Evolutionary conservation across 2,329 filamentous ascomycete species (phyloP), one percentile per base, ranked within the genome.

Genomic region (Fusarium floridanum): DNA sequence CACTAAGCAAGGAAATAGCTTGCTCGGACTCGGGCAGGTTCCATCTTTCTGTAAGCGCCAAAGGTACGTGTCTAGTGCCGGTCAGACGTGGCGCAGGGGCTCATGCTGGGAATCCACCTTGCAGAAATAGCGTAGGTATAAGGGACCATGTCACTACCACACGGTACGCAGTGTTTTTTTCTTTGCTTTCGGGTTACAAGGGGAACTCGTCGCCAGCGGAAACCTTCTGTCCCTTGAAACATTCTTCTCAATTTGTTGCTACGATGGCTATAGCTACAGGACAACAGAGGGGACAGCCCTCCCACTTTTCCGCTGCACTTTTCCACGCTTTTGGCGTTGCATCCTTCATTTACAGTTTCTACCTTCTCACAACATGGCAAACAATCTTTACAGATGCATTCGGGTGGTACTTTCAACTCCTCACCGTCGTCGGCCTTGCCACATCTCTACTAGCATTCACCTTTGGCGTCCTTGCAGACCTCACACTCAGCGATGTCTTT

Each of bases 331-430:
- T 17, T n/a, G 55, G 55, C 9, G 34, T 39, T 12, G 32, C 20
- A 22, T 59, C 55, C 20, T 59, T 59, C n/a, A n/a, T 39, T 4
- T 59, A 59, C 55, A 59, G 55, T 17, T 59, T 59, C 34, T 59
- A 59, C 55, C 55, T 59, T 4, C 55, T 59, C 14, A 59, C 55
- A 39, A 37, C 20, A 20, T 59, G 55, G 55, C 22, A 59, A 10
- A 27, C 55, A 17, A 59, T 59, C 16, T 59, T 37, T 27, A 37
- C 34, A 16, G 14, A 36, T n/a, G 32, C 55, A 7, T 59, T 59
- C 34, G 55, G 55, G 3, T 59, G 55, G 55, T 59, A 59, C 34
- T 59, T 59, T 37, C 55, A 59, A 22, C 55, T 59, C 55, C 55
- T 59, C 32, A 59, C 55, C 17, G 34, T 59, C 34, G 34, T 59